Evolutionary conservation across 495 filamentous ascomycete genomes (phyloP), one percentile per base, ranked within the genome.

Genomic region (Penicillium coprophilum): DNA sequence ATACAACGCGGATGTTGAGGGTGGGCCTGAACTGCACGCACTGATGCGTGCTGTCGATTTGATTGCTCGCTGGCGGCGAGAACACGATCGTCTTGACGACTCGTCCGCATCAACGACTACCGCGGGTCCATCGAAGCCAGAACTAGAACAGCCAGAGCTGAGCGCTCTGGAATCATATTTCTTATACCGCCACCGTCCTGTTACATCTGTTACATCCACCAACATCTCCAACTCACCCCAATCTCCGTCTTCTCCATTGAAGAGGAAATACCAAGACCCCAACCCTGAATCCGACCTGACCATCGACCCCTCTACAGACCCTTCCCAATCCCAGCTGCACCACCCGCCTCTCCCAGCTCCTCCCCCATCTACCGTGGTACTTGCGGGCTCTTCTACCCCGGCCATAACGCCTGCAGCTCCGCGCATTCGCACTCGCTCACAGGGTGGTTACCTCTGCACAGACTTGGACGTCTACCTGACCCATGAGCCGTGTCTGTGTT

Each of bases 401-500:
- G 11, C 30, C 12, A 32, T 36, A 12, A 13, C 52, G 9, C 39
- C 53, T 4, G 43, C 44, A 36, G 31, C 57, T 57, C 62, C 67
- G 20, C 62, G 66, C 10, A 72, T 71, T 60, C 79, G 72, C 69
- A 71, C 70, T 24, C 82, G 67, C 45, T 65, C 57, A 36, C 67
- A 76, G n/a, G 86, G 87, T 58, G 93, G 93, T n/a, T 98, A 98
- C 70, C 85, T 98, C 31, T 97, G 93, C 71, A 87, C 92, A 50
- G 87, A 89, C 47, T 82, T 97, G 2, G 91, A 96, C 61, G 80
- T 98, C 30, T 97, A 96, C 69, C 70, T 93, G 31, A 93, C 91
- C 2, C 92, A 96, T 66, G 94, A 98, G 70, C 94, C 94, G 4
- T 98, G 94, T 62, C 78, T 94, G 30, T 96, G 95, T 84, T 98